phyloP scores from a whole-genome alignment of 805 yeast genomes.

The Saccharomycopsis guyanensis region DNA sequence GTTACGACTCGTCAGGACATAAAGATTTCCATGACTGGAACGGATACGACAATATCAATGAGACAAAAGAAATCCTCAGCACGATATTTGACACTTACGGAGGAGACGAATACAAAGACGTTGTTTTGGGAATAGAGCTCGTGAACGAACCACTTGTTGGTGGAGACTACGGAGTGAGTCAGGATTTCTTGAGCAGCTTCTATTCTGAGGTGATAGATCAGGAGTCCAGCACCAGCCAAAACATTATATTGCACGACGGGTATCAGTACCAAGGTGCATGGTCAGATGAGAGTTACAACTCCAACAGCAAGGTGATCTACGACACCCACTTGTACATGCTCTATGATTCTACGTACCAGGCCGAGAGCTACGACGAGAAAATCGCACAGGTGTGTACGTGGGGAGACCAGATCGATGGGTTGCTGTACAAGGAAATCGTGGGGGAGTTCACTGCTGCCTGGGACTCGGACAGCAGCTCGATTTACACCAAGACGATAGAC shows the following conservation, averaged over 20 bases:
- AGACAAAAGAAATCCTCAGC: conserved; percentile 44
- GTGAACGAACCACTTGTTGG: conserved; percentile 67
- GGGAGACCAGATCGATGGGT: conserved; percentile 19
- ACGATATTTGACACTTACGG: conserved; percentile 49
- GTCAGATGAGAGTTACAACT: conserved; percentile 29
- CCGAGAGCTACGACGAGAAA: conserved; percentile 18
- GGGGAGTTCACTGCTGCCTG: conserved; percentile 22
- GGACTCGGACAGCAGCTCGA: conserved; percentile 15
- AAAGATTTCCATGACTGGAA: conserved; percentile 41
- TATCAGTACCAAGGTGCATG: conserved; percentile 50
- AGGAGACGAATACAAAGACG: conserved; percentile 40
- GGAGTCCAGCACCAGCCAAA: conserved; percentile 29
- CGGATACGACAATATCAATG: conserved; percentile 29
- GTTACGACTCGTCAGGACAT: conserved; percentile 75
- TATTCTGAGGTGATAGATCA: conserved; percentile 36
- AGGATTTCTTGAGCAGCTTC: conserved; percentile 34
- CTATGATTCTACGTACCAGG: conserved; percentile 14
- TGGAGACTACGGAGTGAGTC: conserved; percentile 37
- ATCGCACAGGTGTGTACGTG: conserved; percentile 20
- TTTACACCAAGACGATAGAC: conserved; percentile 28
- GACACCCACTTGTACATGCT: conserved; percentile 21
- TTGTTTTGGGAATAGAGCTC: conserved; percentile 60
- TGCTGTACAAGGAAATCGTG: conserved; percentile 16
- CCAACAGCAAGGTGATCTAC: conserved; percentile 8
- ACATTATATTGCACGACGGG: conserved; percentile 60